Conservation (phyloP, 208 protist species). For the Leptomonas pyrrhocoris region DNA sequence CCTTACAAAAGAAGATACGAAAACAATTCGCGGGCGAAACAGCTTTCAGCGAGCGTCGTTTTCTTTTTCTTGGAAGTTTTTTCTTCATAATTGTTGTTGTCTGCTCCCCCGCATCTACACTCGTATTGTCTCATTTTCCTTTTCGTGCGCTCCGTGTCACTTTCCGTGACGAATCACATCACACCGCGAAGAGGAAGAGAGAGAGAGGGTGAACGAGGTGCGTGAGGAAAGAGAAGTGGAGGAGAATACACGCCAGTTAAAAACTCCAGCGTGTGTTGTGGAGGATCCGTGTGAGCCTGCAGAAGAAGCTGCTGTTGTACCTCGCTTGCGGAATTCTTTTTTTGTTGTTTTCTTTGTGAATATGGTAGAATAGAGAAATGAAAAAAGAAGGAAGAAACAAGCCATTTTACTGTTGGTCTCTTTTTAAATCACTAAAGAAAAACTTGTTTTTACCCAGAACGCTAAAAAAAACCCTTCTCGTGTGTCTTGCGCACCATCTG, state of each 20-base stretch:
- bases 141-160: too few species aligned
- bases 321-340: neutral
- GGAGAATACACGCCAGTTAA: neutral
- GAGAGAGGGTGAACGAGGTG: neutral
- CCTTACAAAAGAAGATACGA: neutral
- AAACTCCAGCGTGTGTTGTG: neutral
- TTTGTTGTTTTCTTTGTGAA: conserved; percentile 4
- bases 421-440: too few species aligned
- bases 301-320: conserved; percentile 7
- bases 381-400: conserved; percentile 6
- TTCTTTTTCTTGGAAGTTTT: conserved; percentile 1
- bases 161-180: too few species aligned
- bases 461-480: too few species aligned
- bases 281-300: neutral
- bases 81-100: neutral
- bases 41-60: conserved; percentile 2
- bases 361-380: neutral
- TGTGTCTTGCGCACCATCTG: too few species aligned
- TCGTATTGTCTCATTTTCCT: neutral
- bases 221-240: neutral
- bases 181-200: neutral
- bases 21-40: neutral
- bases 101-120: neutral
- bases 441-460: conserved; percentile 1
- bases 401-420: too few species aligned